Evolutionary conservation across 2,329 filamentous ascomycete genomes (phyloP), one percentile per base, ranked within the genome.

Genomic region (Incumbomyces lentus): DNA sequence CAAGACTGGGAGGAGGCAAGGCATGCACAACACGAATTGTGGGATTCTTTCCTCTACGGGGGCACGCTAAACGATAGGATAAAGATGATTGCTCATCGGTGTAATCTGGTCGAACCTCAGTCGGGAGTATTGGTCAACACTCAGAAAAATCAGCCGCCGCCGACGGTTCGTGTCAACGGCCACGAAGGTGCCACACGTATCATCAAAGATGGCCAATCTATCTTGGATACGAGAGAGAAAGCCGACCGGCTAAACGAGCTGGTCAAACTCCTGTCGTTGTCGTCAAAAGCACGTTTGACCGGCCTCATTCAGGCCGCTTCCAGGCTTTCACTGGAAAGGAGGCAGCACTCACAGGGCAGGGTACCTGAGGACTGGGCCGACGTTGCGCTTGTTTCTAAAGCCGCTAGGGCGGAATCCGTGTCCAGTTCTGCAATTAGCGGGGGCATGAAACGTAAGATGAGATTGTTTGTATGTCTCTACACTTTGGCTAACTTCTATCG

Each of bases 191-290:
- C 76, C 29, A 73, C 76, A 11, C 65, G 82, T 18, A 73, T 86
- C 2, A 66, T 76, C 35, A 81, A 81, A 1, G 74, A 72, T 12
- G 81, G 81, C 2, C 78, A 79, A 16, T 86, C 84, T 45, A 76
- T 93, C 32, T 76, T 92, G 0, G 79, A 83, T 31, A 62, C 65
- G 16, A 50, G 50, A 26, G 84, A 88, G 37, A 67, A 69, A 40
- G 67, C 66, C 36, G 79, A 85, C 1, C 80, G 77, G 45, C 70
- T 95, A 30, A 82, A 84, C 12, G 88, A 95, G 51, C 84, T 95
- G 55, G 68, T 95, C 37, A 84, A 86, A 19, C 71, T 95, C 13
- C 63, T 95, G 48, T 92, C 87, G 5, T 75, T 95, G 47, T 85
- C 86, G 14, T 81, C 86, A 8, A 86, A 90, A 60, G 84, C 93